Conservation (phyloP, 2,329 filamentous ascomycete genomes). For the Geosmithia flava region DNA sequence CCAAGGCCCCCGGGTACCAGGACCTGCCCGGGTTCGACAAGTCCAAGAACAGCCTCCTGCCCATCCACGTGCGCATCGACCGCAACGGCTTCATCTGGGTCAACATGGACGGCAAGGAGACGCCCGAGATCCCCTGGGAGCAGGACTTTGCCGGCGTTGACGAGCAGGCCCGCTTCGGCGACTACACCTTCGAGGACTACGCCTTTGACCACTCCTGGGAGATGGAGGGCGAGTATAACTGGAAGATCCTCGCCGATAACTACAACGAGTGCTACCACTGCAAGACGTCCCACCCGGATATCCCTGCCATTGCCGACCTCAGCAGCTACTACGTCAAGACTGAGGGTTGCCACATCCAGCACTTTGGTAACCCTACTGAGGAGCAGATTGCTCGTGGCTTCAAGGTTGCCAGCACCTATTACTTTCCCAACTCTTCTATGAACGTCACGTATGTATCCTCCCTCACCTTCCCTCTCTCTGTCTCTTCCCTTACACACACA, state of each 20-base stretch:
- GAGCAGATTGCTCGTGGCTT: slow-evolving; percentile 36
- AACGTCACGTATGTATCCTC: slow-evolving; percentile 35
- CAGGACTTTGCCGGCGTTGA: slow-evolving; percentile 38
- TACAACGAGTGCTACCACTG: slow-evolving; percentile 59
- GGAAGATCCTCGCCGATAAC: slow-evolving; percentile 50
- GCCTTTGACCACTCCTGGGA: slow-evolving; percentile 44
- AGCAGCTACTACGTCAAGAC: slow-evolving; percentile 40
- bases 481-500: not conserved
- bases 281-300: slow-evolving; percentile 44
- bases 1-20: slow-evolving; percentile 48
- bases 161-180: slow-evolving; percentile 26
- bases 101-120: slow-evolving; percentile 35
- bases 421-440: slow-evolving; percentile 37
- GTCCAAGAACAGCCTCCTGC: slow-evolving; percentile 40
- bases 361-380: slow-evolving; percentile 30
- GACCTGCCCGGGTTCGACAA: slow-evolving; percentile 43
- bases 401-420: slow-evolving; percentile 32
- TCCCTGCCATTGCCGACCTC: slow-evolving; percentile 42
- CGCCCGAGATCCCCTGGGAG: slow-evolving; percentile 35
- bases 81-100: slow-evolving; percentile 44
- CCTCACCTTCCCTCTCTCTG: too few relatives aligned
- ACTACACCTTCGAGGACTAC: slow-evolving; percentile 39
- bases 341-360: slow-evolving; percentile 34
- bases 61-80: slow-evolving; percentile 41
- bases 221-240: slow-evolving; percentile 44